Conservation (phyloP, 352 stramenopile genomes). For the Aphanomyces euteiches region DNA sequence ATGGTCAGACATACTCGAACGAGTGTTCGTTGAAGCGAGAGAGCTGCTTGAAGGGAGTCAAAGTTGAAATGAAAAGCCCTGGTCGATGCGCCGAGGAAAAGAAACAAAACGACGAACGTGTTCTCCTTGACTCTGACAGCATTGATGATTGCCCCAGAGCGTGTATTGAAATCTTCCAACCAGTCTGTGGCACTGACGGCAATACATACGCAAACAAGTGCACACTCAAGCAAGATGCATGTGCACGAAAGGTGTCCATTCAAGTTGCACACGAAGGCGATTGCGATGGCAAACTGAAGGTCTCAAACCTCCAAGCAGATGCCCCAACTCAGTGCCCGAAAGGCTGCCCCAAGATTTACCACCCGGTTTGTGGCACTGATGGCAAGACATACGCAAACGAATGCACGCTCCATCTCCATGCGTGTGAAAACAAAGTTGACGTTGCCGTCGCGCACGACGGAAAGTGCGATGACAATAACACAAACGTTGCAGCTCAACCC, state of each 20-base stretch:
- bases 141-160: constrained; percentile 12
- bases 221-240: constrained; percentile 38
- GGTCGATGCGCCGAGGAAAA: too few relatives aligned
- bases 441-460: background rate
- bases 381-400: constrained; percentile 49
- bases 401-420: constrained; percentile 39
- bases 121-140: background rate
- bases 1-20: constrained; percentile 47
- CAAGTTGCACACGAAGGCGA: background rate
- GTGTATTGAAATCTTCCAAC: constrained; percentile 43
- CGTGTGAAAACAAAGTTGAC: constrained; percentile 32
- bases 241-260: constrained; percentile 19
- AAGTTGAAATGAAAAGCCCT: too few relatives aligned
- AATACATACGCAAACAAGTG: constrained; percentile 52
- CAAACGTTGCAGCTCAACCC: background rate
- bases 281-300: too few relatives aligned
- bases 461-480: too few relatives aligned
- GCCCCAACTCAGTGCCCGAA: background rate
- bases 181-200: constrained; percentile 47
- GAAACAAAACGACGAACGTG: too few relatives aligned
- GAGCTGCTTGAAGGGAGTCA: background rate
- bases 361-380: constrained; percentile 50
- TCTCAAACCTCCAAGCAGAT: background rate
- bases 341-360: constrained; percentile 40
- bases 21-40: constrained; percentile 33